phyloP scores from a whole-genome alignment of 371 early-diverging fungal genomes.

The Amoeboaphelidium occidentale region DNA sequence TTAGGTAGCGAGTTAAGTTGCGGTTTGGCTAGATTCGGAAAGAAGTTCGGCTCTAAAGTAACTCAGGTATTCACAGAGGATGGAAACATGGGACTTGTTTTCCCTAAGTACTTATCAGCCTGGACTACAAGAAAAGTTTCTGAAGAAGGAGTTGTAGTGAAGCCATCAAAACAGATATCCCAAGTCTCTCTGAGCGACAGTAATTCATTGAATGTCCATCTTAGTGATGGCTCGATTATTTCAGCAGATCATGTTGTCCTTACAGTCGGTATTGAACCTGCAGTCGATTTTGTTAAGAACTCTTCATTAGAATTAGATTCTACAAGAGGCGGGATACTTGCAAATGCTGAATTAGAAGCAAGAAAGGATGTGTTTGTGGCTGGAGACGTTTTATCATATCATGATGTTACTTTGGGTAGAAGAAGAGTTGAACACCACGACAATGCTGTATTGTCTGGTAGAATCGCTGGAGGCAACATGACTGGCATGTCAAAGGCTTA shows the following conservation, averaged over 20 bases:
- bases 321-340: slow-evolving; percentile 36
- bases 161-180: background rate
- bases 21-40: slow-evolving; percentile 31
- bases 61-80: slow-evolving; percentile 45
- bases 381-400: slow-evolving; percentile 45
- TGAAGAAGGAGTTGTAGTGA: slow-evolving; percentile 6
- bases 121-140: slow-evolving; percentile 34
- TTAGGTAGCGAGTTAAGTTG: slow-evolving; percentile 43
- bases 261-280: slow-evolving; percentile 42
- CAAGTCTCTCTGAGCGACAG: background rate
- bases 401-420: slow-evolving; percentile 43
- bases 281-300: slow-evolving; percentile 29
- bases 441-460: slow-evolving; percentile 34
- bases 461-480: slow-evolving; percentile 47
- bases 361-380: slow-evolving; percentile 42
- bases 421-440: slow-evolving; percentile 50
- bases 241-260: slow-evolving; percentile 39
- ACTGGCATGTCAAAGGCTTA: slow-evolving; percentile 27
- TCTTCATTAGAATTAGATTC: slow-evolving; percentile 47
- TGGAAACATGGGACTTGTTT: slow-evolving; percentile 42
- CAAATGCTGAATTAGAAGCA: slow-evolving; percentile 48
- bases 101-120: slow-evolving; percentile 37
- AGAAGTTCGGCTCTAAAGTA: slow-evolving; percentile 22
- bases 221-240: slow-evolving; percentile 19
- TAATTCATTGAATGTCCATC: slow-evolving; percentile 7